Conservation (phyloP, 176 grass and related monocot genomes). For the Thinopyrum elongatum region DNA sequence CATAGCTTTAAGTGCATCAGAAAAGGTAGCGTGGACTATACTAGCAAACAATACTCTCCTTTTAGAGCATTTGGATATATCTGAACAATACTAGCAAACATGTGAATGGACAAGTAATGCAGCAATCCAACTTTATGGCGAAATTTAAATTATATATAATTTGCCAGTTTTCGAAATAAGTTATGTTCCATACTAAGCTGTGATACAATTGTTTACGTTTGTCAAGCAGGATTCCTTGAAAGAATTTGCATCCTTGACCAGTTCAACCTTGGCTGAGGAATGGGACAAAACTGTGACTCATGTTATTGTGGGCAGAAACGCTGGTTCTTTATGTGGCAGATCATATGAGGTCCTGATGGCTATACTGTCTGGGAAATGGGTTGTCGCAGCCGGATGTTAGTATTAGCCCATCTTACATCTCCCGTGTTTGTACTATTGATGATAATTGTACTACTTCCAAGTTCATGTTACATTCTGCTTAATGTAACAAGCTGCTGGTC, state of each 20-base stretch:
- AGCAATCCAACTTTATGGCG: not conserved
- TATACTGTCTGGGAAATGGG: conserved; percentile 38
- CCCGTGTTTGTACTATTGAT: not conserved
- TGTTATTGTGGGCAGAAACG: conserved; percentile 35
- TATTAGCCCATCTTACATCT: conserved; percentile 12
- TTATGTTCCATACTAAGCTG: not conserved
- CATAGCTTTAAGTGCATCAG: conserved; percentile 25
- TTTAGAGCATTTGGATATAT: not conserved
- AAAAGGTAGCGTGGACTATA: conserved; percentile 35
- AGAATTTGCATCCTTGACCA: conserved; percentile 31
- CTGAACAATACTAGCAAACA: not conserved
- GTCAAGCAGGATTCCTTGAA: conserved; percentile 29
- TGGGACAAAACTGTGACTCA: conserved; percentile 48
- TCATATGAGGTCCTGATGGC: conserved; percentile 47
- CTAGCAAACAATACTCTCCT: not conserved
- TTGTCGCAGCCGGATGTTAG: conserved; percentile 40
- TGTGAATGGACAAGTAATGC: not conserved
- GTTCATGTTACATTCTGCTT: not conserved
- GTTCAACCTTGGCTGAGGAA: not conserved
- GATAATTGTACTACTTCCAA: not conserved
- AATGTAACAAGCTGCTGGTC: not conserved
- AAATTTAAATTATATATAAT: not conserved
- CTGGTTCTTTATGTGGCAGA: not conserved
- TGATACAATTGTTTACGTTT: not conserved
- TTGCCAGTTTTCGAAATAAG: not conserved